Evolutionary conservation across 2,329 filamentous ascomycete species (phyloP).

Genomic region (Plenodomus tracheiphilus): DNA sequence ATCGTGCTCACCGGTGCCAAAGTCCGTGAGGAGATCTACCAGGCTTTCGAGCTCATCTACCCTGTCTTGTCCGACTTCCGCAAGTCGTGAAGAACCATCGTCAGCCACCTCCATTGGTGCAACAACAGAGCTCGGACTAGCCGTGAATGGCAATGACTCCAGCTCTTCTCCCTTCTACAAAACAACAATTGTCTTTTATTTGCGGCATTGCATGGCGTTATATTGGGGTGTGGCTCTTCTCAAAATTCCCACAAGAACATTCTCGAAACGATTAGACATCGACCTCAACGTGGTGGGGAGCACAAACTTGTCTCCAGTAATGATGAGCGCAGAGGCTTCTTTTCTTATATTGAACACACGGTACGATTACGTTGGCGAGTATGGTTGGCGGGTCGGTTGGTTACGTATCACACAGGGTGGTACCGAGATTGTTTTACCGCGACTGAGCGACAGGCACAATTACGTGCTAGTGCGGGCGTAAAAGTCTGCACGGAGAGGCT

Average conservation of each 20-base stretch:
- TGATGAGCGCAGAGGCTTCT: constrained; percentile 29
- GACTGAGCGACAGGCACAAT: constrained; percentile 12
- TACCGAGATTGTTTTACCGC: constrained; percentile 27
- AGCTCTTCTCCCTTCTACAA: constrained; percentile 19
- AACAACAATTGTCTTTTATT: constrained; percentile 18
- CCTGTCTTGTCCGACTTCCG: constrained; percentile 58
- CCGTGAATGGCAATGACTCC: constrained; percentile 3
- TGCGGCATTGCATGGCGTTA: constrained; percentile 48
- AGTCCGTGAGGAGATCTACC: constrained; percentile 87
- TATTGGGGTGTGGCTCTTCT: constrained; percentile 29
- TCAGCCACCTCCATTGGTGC: constrained; percentile 4
- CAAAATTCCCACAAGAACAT: constrained; percentile 31
- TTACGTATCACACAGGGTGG: constrained; percentile 9
- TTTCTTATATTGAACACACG: constrained; percentile 22
- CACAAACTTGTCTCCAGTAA: constrained; percentile 30
- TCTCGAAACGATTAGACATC: constrained; percentile 37
- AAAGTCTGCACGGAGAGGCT: constrained; percentile 35
- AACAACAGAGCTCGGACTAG: background rate
- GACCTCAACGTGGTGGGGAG: constrained; percentile 24
- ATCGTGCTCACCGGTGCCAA: constrained; percentile 98
- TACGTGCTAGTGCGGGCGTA: constrained; percentile 25
- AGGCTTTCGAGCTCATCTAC: constrained; percentile 45
- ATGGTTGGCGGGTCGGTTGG: constrained; percentile 11
- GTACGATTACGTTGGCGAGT: constrained; percentile 32
- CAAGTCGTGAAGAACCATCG: constrained; percentile 55